These are phyloP conservation scores for Lyophyllum semitale DNA, from an alignment of 768 basidiomycete species.

Conservation along the genomic window DNA sequence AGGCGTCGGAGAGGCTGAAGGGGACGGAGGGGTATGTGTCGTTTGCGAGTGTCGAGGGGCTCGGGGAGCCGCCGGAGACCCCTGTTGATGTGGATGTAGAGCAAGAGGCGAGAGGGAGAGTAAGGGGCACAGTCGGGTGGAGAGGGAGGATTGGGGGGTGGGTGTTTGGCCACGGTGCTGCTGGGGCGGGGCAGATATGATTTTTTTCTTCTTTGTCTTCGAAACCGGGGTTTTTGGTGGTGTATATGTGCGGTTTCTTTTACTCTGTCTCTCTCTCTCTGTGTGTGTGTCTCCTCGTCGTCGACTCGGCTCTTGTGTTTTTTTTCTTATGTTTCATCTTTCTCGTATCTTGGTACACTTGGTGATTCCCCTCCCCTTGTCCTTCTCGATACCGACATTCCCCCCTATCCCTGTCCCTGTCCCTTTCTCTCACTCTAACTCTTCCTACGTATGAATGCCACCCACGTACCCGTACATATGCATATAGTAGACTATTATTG, in stretches of 20 bases:
- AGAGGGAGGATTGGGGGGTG: constrained; percentile 3
- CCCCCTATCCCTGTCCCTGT: too few relatives aligned
- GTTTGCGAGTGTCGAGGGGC: constrained; percentile 67
- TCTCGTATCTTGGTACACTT: too few relatives aligned
- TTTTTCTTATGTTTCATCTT: not conserved
- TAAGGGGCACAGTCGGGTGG: not conserved
- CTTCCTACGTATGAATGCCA: too few relatives aligned
- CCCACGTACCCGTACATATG: too few relatives aligned
- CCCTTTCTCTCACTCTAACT: too few relatives aligned
- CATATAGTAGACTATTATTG: too few relatives aligned
- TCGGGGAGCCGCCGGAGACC: constrained; percentile 57
- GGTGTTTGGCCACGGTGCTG: not conserved
- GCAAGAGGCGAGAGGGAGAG: constrained; percentile 1
- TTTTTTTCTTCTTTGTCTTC: too few relatives aligned
- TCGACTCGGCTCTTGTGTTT: too few relatives aligned
- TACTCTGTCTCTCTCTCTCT: not conserved
- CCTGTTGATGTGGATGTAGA: constrained; percentile 14
- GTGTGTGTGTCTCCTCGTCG: not conserved
- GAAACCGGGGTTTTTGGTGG: constrained; percentile 9
- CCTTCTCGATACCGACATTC: too few relatives aligned
- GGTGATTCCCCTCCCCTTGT: too few relatives aligned
- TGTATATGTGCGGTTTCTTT: not conserved
- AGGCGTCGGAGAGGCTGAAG: constrained; percentile 58
- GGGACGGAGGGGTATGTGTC: constrained; percentile 65
- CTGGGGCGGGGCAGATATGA: constrained; percentile 7